Base-by-base conservation (phyloP, 306 rosid species). In the Acacia crassicarpa region DNA sequence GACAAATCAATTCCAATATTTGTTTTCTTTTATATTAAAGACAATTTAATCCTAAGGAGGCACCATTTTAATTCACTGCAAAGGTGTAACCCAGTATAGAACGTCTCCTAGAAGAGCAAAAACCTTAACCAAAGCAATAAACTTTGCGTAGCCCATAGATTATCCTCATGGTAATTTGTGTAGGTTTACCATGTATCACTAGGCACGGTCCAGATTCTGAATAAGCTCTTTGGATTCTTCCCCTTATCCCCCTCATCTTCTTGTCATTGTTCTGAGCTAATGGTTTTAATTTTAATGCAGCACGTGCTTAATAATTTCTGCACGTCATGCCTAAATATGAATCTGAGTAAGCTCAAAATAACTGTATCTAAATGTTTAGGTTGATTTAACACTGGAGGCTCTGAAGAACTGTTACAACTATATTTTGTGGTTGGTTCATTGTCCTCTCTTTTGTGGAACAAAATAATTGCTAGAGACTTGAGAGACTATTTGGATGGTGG, bases 1-100 rank as follows among this genome's bases (percentile, higher is more conserved):
- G 20, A 67, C 77, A 67, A 76, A 54, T 83, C 84, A 76, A 68
- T 43, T 8, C 11, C 32, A 16, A 79, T 66, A 16, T 82, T 66
- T 82, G 38, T 45, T 67, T 67, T 71, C 32, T 58, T 61, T 61
- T 10, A 38, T 49, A 58, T 67, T 38, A n/a, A 32, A 30, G 65
- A 13, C 49, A 20, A 32, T 32, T 65, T 20, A 56, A 69, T 17
- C 45, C 58, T 43, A 9, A 10, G 41, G 12, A 17, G 59, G 45
- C 49, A 46, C 62, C 74, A 46, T 51, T 45, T n/a, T n/a, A n/a
- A n/a, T n/a, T 77, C 46, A n/a, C 61, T 20, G 1, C 35, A 61
- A 8, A 61, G 67, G 14, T 61, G 32, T 59, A 62, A 59, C 67
- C 16, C 32, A 23, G 17, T 38, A 41, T 75, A 0, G 79, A 75